phyloP scores from a whole-genome alignment of 805 yeast species.

The Candida nitratophila region DNA sequence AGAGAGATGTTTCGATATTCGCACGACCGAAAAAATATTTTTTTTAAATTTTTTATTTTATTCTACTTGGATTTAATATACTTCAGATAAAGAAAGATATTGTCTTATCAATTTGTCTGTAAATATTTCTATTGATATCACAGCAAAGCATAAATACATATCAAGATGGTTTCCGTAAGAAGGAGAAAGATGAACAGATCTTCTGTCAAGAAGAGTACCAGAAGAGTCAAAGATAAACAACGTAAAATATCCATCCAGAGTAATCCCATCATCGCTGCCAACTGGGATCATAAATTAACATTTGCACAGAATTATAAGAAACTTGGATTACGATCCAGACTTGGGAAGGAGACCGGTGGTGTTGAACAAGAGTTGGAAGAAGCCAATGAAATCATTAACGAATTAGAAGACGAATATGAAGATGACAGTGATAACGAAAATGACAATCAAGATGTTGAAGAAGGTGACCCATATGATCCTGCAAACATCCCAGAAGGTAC shows the following conservation, averaged over 20 bases:
- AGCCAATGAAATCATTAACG: constrained; percentile 25
- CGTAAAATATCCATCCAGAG: constrained; percentile 58
- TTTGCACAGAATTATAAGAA: constrained; percentile 79
- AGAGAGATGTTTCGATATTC: no score
- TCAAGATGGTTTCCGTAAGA: constrained; percentile 49
- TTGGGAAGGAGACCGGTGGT: constrained; percentile 76
- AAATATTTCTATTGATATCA: no score
- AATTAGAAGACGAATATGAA: constrained; percentile 14
- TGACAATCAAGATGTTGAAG: constrained; percentile 22
- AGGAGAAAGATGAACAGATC: constrained; percentile 78
- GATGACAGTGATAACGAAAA: constrained; percentile 21
- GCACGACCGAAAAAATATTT: no score
- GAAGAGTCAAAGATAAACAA: constrained; percentile 64
- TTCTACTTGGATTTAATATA: no score
- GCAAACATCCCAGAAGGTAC: constrained; percentile 67
- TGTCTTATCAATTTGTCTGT: no score
- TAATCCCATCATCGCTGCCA: constrained; percentile 77
- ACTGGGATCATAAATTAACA: constrained; percentile 85
- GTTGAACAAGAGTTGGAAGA: constrained; percentile 49
- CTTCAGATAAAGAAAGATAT: no score
- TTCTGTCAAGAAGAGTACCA: constrained; percentile 60
- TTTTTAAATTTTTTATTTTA: no score
- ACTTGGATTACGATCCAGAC: constrained; percentile 65
- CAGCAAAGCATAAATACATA: no score
- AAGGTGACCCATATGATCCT: constrained; percentile 43